Base-by-base conservation (phyloP, 495 filamentous ascomycete genomes). In the Jackrogersella multiformis region DNA sequence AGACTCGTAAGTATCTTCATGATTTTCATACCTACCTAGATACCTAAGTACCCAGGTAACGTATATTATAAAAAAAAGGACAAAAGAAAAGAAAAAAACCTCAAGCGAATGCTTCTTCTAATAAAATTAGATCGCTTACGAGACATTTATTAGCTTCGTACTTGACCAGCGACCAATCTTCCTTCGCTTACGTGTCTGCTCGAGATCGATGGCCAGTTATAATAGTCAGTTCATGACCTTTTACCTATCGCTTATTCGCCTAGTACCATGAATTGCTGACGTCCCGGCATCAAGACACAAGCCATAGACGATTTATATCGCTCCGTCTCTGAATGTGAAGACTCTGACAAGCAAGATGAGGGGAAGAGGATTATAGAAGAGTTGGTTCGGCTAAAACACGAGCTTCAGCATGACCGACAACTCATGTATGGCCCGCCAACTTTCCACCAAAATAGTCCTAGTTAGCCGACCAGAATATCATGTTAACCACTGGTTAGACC, bases 231-330 rank as follows among this genome's bases (percentile, higher is more conserved):
- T 30, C 10, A 44, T 38, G 0, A 6, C 16, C 30, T 15, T 15
- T n/a, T n/a, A n/a, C n/a, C n/a, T 24, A 26, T 38, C 13, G 36
- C 1, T 23, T 13, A 6, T 8, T 20, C 16, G 13, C 21, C 21
- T 26, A n/a, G 52, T 24, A 68, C 9, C 4, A 39, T 23, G 10
- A 30, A 4, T 8, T 5, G 15, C 53, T 66, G 20, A 58, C 52
- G 0, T 42, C 18, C 5, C 15, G n/a, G 32, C 32, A 45, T 10
- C 41, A 69, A 97, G 94, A 98, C 95, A 15, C 88, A 92, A 76
- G 93, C 91, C 24, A 97, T 99, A 74, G 94, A 98, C 74, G 93
- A 98, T 74, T 83, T 94, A 18, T 93, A 97, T 78, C 90, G 90
- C 4, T 85, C 90, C 16, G 88, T 92, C 0, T 83, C 83, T 18